Evolutionary conservation across 108 stramenopile genomes (phyloP).

Genomic region (Pseudonitzschia multistriata): DNA sequence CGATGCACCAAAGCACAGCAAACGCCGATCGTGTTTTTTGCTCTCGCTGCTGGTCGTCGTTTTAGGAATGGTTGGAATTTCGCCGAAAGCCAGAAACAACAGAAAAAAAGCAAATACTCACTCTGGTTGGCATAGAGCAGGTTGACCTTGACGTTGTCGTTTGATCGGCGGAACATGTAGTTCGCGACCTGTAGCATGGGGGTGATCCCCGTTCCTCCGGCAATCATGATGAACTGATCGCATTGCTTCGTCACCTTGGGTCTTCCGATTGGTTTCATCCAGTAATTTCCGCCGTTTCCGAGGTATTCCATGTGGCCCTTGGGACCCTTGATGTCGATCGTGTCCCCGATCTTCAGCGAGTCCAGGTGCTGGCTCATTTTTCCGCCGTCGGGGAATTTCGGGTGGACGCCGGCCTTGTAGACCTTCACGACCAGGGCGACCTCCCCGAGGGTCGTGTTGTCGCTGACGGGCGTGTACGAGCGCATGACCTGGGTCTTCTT

Average conservation of each 20-base stretch:
- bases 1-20: too few species aligned
- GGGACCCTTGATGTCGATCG: slow-evolving; percentile 82
- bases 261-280: slow-evolving; percentile 69
- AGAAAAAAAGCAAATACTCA: slow-evolving; percentile 25
- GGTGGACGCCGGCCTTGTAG: slow-evolving; percentile 86
- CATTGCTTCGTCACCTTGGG: slow-evolving; percentile 53
- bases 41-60: neutral
- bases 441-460: slow-evolving; percentile 75
- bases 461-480: slow-evolving; percentile 89
- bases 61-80: too few species aligned
- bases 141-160: slow-evolving; percentile 59
- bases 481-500: slow-evolving; percentile 52
- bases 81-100: neutral
- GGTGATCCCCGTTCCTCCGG: slow-evolving; percentile 99
- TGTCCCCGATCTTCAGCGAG: slow-evolving; percentile 86
- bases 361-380: slow-evolving; percentile 97
- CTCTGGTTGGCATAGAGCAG: slow-evolving; percentile 86
- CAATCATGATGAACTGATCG: slow-evolving; percentile 90
- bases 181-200: slow-evolving; percentile 94
- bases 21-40: too few species aligned
- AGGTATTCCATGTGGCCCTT: slow-evolving; percentile 86
- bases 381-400: slow-evolving; percentile 95
- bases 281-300: slow-evolving; percentile 59
- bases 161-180: slow-evolving; percentile 51
- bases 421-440: slow-evolving; percentile 94